Evolutionary conservation across 2,329 filamentous ascomycete species (phyloP).

Genomic region (Sphaerulina musiva): DNA sequence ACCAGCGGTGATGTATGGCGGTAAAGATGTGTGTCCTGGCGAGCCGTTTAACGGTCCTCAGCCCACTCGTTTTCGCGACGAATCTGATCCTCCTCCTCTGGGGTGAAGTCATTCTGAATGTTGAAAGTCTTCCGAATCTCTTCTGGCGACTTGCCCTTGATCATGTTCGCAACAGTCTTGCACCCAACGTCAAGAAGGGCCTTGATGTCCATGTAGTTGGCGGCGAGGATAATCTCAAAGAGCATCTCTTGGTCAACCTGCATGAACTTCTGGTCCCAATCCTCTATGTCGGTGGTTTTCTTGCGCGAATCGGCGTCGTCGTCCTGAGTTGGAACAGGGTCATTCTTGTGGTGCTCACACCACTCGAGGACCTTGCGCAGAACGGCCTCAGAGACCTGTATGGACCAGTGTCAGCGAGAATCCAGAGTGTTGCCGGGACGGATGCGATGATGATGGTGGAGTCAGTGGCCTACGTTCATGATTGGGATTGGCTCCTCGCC

Average conservation of each 20-base stretch:
- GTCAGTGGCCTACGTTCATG: slow-evolving; percentile 54
- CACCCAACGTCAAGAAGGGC: slow-evolving; percentile 93
- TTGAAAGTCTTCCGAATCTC: slow-evolving; percentile 99
- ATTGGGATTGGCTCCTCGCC: slow-evolving; percentile 71
- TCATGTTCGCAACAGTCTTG: slow-evolving; percentile 99
- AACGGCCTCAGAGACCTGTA: slow-evolving; percentile 77
- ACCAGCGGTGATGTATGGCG: neutral
- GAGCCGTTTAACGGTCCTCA: slow-evolving; percentile 32
- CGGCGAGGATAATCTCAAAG: slow-evolving; percentile 96
- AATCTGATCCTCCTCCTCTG: slow-evolving; percentile 96
- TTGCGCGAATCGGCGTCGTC: slow-evolving; percentile 92
- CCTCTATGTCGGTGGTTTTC: slow-evolving; percentile 98
- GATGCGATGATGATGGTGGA: neutral
- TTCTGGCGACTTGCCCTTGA: slow-evolving; percentile 99
- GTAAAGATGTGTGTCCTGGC: neutral
- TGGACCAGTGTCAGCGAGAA: slow-evolving; percentile 26
- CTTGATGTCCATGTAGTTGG: slow-evolving; percentile 99
- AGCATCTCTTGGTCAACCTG: slow-evolving; percentile 99
- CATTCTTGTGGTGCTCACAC: slow-evolving; percentile 91
- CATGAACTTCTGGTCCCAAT: slow-evolving; percentile 99
- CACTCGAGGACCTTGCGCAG: slow-evolving; percentile 96
- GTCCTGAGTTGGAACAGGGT: slow-evolving; percentile 73
- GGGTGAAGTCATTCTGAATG: slow-evolving; percentile 98
- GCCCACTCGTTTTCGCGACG: slow-evolving; percentile 51
- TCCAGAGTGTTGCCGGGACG: neutral